A percentile compares a stretch with the other conserved stretches of the same genome.
Evolutionary conservation across 768 basidiomycete genomes (phyloP).

Genomic region (Tremella fuciformis): DNA sequence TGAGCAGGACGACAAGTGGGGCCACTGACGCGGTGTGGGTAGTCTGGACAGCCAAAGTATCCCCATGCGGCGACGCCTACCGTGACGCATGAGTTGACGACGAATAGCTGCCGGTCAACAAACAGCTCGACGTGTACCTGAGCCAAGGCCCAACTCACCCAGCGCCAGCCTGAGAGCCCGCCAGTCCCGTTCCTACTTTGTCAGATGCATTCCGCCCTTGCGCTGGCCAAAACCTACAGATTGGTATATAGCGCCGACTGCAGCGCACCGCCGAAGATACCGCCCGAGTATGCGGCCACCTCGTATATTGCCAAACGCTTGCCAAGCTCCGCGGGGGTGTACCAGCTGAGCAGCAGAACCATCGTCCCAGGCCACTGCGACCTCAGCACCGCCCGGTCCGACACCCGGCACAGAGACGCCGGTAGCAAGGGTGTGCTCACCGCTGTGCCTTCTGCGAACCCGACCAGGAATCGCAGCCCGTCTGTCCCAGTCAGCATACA

Average conservation of each 20-base stretch:
- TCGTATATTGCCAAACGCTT: slow-evolving; percentile 12
- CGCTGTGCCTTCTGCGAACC: slow-evolving; percentile 12
- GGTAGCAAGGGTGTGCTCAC: background rate
- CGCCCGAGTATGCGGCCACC: slow-evolving; percentile 3
- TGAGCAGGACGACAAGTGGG: too few species aligned
- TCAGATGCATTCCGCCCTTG: too few species aligned
- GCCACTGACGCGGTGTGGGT: slow-evolving; percentile 8
- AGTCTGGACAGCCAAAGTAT: slow-evolving; percentile 11
- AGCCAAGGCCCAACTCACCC: background rate
- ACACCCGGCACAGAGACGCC: too few species aligned
- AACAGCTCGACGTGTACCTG: background rate
- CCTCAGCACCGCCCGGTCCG: background rate
- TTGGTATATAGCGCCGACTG: slow-evolving; percentile 13
- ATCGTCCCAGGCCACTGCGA: background rate
- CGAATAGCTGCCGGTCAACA: slow-evolving; percentile 4
- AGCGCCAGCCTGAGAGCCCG: background rate
- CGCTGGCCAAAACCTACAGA: background rate
- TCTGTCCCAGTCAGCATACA: slow-evolving; percentile 3
- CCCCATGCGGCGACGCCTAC: slow-evolving; percentile 10
- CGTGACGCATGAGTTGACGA: slow-evolving; percentile 11
- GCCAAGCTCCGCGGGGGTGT: slow-evolving; percentile 9
- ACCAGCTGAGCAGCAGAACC: slow-evolving; percentile 11
- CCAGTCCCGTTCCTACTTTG: slow-evolving; percentile 4
- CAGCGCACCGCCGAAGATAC: slow-evolving; percentile 10
- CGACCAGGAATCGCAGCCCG: slow-evolving; percentile 10